Conservation (phyloP, 2,329 filamentous ascomycete genomes). For the Pseudogymnoascus sp. region DNA sequence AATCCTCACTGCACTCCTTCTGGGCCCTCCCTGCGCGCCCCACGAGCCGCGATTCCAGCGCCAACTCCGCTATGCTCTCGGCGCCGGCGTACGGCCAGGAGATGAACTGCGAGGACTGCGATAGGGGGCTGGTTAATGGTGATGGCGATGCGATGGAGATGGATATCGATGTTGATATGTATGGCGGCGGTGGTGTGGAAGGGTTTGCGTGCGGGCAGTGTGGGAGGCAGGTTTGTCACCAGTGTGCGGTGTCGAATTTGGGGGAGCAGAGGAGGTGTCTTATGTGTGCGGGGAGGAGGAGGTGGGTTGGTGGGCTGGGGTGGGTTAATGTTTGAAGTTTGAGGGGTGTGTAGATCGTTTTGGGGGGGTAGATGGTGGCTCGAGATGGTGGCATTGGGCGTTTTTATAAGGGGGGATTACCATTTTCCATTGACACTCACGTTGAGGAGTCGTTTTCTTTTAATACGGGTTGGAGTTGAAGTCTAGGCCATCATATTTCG, state of each 20-base stretch:
- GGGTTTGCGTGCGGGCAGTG: conserved; percentile 40
- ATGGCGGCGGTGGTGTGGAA: conserved; percentile 28
- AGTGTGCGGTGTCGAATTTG: conserved; percentile 51
- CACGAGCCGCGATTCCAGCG: conserved; percentile 21
- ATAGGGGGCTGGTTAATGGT: conserved; percentile 24
- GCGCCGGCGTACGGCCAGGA: conserved; percentile 21
- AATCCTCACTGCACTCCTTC: conserved; percentile 52
- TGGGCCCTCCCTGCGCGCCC: conserved; percentile 41
- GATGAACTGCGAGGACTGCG: conserved; percentile 48
- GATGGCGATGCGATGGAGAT: conserved; percentile 33
- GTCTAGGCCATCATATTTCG: background rate
- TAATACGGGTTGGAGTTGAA: background rate
- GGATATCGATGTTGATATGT: conserved; percentile 32
- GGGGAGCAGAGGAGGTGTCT: conserved; percentile 47
- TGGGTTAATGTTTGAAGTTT: conserved; percentile 12
- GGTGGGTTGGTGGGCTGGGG: conserved; percentile 13
- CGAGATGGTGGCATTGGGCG: background rate
- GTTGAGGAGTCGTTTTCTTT: background rate
- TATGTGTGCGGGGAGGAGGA: conserved; percentile 38
- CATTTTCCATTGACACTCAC: background rate
- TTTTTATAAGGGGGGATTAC: background rate
- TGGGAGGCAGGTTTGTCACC: conserved; percentile 48
- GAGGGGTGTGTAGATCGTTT: background rate
- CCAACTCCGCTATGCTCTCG: conserved; percentile 17
- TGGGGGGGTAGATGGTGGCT: background rate